Evolutionary conservation across 495 filamentous ascomycete species (phyloP).

Genomic region (Neurospora hispaniola): DNA sequence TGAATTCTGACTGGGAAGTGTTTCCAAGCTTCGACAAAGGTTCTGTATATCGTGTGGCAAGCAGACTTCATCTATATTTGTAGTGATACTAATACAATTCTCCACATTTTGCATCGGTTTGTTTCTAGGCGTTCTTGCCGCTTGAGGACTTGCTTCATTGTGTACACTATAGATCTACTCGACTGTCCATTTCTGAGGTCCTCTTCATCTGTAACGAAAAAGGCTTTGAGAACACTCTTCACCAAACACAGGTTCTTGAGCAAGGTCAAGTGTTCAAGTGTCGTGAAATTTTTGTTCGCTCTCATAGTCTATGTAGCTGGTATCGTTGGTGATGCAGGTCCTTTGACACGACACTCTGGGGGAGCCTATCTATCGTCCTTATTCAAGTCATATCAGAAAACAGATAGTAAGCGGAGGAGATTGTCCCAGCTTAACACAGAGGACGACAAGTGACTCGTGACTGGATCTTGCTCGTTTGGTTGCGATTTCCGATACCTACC

Average conservation of each 20-base stretch:
- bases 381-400: neutral
- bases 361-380: neutral
- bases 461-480: neutral
- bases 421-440: neutral
- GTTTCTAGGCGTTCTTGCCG: neutral
- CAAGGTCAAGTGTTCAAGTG: neutral
- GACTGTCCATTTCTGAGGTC: neutral
- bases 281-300: neutral
- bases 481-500: too few species aligned
- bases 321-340: neutral
- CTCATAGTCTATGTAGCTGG: neutral
- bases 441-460: neutral
- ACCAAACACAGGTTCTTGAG: neutral
- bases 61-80: neutral
- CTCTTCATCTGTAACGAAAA: neutral
- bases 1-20: neutral
- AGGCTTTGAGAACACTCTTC: neutral
- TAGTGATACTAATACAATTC: neutral
- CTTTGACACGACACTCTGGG: neutral
- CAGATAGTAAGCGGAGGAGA: neutral
- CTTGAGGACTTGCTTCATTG: neutral
- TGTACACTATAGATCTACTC: neutral
- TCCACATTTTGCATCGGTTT: neutral
- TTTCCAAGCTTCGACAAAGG: neutral
- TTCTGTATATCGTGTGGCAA: neutral